Percentiles rank a stretch among this genome's conserved stretches.
phyloP scores from a whole-genome alignment of 805 yeast genomes.

The Yamadazyma sp. region DNA sequence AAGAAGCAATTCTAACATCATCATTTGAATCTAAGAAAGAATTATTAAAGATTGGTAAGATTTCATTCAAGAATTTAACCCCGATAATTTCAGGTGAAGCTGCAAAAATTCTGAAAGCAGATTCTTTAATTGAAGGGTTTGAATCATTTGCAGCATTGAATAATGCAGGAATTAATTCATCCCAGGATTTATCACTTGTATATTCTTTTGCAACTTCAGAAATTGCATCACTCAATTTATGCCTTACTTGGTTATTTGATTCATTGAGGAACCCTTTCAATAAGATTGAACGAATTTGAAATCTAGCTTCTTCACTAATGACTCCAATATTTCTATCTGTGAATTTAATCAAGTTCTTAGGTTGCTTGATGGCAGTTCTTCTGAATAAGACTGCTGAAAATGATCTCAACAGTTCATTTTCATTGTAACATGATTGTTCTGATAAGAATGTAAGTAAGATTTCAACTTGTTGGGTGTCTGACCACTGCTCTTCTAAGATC shows the following conservation, averaged over 20 bases:
- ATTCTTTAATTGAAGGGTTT: conserved; percentile 75
- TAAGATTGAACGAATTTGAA: conserved; percentile 61
- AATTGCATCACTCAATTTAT: conserved; percentile 89
- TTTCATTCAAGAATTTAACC: conserved; percentile 49
- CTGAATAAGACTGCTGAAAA: conserved; percentile 88
- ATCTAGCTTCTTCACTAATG: conserved; percentile 54
- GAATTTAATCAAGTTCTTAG: conserved; percentile 61
- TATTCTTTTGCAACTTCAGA: conserved; percentile 83
- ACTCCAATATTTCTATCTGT: conserved; percentile 78
- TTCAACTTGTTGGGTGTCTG: conserved; percentile 56
- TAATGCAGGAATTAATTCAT: conserved; percentile 70
- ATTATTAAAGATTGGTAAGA: conserved; percentile 66
- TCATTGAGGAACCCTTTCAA: conserved; percentile 70
- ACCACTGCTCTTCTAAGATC: conserved; percentile 73
- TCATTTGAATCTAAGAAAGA: conserved; percentile 82
- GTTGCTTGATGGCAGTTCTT: conserved; percentile 77
- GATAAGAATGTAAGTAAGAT: conserved; percentile 74
- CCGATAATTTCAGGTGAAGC: conserved; percentile 78
- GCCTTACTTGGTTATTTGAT: conserved; percentile 77
- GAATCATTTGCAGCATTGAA: conserved; percentile 56
- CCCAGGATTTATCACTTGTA: conserved; percentile 62
- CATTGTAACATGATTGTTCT: conserved; percentile 67
- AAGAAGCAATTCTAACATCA: conserved; percentile 86
- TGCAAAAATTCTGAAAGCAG: conserved; percentile 85
- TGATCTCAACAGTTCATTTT: conserved; percentile 57